Conservation (phyloP, 2,329 filamentous ascomycete genomes). For the Aspergillus tanneri region DNA sequence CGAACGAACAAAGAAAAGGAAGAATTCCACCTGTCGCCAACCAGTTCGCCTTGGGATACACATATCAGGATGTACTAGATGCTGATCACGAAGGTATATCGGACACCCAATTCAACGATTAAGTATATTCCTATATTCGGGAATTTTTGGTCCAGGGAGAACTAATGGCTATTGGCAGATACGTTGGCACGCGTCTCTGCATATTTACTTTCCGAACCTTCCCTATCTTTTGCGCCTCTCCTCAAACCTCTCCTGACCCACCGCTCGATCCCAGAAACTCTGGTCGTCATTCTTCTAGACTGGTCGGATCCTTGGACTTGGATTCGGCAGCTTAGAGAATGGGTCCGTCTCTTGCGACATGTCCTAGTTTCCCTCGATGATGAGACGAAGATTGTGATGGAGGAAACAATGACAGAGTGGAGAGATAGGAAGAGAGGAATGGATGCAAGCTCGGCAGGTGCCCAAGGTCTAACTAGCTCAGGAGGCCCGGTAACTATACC, state of each 20-base stretch:
- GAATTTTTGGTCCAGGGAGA: neutral
- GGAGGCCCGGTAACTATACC: slow-evolving; percentile 72
- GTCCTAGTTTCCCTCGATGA: slow-evolving; percentile 71
- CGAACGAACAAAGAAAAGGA: slow-evolving; percentile 48
- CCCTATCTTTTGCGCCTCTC: slow-evolving; percentile 76
- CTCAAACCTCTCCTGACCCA: slow-evolving; percentile 81
- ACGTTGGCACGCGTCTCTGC: slow-evolving; percentile 85
- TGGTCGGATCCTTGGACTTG: slow-evolving; percentile 94
- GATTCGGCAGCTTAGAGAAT: slow-evolving; percentile 83
- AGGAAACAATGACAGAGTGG: slow-evolving; percentile 80
- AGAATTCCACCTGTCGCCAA: slow-evolving; percentile 80
- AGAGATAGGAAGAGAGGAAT: slow-evolving; percentile 69
- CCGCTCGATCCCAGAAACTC: slow-evolving; percentile 78
- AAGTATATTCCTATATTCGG: too few relatives aligned
- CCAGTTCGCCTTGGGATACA: slow-evolving; percentile 88
- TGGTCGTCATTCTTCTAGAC: slow-evolving; percentile 88
- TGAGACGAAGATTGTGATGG: slow-evolving; percentile 78
- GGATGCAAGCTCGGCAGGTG: slow-evolving; percentile 58
- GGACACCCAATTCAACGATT: too few relatives aligned
- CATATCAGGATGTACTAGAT: slow-evolving; percentile 91
- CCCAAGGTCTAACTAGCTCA: slow-evolving; percentile 54
- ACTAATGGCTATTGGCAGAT: slow-evolving; percentile 53
- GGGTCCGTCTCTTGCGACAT: slow-evolving; percentile 79
- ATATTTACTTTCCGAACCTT: slow-evolving; percentile 83
- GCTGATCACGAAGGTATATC: slow-evolving; percentile 82